Conservation (phyloP, 306 rosid genomes). For the Quercus engelmannii region DNA sequence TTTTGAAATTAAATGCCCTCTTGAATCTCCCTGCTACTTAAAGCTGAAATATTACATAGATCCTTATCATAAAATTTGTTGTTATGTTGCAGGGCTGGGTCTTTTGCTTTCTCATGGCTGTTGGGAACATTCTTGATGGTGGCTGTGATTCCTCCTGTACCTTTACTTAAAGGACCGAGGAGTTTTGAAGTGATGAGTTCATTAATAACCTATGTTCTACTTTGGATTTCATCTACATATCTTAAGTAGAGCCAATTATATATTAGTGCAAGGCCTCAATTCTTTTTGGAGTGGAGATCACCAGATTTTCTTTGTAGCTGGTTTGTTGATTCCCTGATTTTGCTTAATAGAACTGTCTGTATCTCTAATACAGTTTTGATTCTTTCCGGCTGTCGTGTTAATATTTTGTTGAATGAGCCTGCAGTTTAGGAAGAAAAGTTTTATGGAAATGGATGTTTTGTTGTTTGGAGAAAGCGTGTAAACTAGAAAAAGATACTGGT, state of each 20-base stretch:
- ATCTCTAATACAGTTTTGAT: not conserved
- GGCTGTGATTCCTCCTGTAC: conserved; percentile 81
- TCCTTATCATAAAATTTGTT: conserved; percentile 18
- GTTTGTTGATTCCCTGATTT: conserved; percentile 5
- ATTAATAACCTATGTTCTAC: conserved; percentile 62
- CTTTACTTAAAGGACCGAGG: conserved; percentile 68
- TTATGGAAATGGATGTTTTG: not conserved
- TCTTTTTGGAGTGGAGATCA: conserved; percentile 33
- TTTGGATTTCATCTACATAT: conserved; percentile 92
- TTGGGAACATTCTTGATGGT: conserved; percentile 99
- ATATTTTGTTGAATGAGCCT: conserved; percentile 4
- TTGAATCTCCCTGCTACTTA: conserved; percentile 1
- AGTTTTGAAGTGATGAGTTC: conserved; percentile 89
- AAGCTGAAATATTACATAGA: not conserved
- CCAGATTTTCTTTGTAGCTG: conserved; percentile 9
- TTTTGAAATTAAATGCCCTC: not conserved
- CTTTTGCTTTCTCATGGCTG: conserved; percentile 81
- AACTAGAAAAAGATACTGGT: too few species aligned
- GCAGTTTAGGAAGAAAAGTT: conserved; percentile 10
- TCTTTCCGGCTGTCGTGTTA: not conserved
- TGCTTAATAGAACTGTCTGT: not conserved
- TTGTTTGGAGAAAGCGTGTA: not conserved
- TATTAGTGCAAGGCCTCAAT: conserved; percentile 23
- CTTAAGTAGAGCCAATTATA: conserved; percentile 41
- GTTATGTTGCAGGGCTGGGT: conserved; percentile 69